phyloP scores from a whole-genome alignment of 2,329 filamentous ascomycete genomes.

The Trichophyton equinum region DNA sequence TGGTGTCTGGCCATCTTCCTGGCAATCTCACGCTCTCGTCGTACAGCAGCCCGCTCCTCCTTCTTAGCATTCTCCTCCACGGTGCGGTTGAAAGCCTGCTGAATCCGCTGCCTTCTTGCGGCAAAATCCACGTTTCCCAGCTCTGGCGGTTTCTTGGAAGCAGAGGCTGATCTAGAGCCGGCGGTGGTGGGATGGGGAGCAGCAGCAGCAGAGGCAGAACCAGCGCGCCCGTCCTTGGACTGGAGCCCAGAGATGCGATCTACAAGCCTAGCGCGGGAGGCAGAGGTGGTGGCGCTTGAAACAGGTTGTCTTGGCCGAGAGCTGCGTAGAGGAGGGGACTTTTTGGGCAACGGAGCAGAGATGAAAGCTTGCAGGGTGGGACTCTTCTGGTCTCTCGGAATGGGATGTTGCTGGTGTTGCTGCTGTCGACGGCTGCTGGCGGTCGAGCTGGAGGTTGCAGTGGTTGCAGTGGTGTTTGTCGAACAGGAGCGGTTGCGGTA shows the following conservation, averaged over 20 bases:
- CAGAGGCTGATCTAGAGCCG: conserved; percentile 16
- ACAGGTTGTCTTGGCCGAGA: conserved; percentile 71
- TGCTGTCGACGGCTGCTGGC: neutral
- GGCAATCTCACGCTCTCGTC: conserved; percentile 17
- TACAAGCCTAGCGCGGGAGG: conserved; percentile 53
- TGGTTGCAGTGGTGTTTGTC: conserved; percentile 5
- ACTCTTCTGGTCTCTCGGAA: conserved; percentile 37
- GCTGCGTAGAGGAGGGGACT: conserved; percentile 65
- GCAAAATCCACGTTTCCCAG: conserved; percentile 74
- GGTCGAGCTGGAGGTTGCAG: conserved; percentile 2
- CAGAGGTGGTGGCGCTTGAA: conserved; percentile 58
- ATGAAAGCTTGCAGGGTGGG: conserved; percentile 61
- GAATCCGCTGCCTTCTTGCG: conserved; percentile 66
- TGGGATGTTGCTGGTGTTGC: conserved; percentile 5
- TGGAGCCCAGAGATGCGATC: conserved; percentile 42
- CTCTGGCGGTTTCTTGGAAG: conserved; percentile 38
- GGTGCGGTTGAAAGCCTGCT: conserved; percentile 75
- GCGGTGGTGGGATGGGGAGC: neutral
- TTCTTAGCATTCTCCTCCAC: conserved; percentile 57
- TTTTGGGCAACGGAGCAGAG: conserved; percentile 54
- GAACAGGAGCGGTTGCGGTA: conserved; percentile 1
- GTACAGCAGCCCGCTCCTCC: conserved; percentile 33
- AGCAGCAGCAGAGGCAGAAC: conserved; percentile 17
- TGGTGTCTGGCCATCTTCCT: conserved; percentile 14
- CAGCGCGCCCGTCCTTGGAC: conserved; percentile 22